Conservation (phyloP, 768 basidiomycete genomes). For the Coprinopsis sp. region DNA sequence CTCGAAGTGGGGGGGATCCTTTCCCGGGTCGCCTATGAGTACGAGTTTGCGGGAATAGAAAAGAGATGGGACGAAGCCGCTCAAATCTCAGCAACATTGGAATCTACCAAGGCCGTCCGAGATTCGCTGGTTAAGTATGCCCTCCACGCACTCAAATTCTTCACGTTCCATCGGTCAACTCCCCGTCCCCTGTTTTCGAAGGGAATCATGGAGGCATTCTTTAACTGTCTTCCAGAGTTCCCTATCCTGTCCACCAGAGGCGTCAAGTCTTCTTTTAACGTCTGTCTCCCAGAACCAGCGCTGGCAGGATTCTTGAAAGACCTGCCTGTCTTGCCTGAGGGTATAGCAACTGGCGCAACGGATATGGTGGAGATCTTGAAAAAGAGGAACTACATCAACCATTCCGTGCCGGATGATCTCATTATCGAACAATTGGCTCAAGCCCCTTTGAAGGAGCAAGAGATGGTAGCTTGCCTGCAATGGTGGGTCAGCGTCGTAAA, state of each 20-base stretch:
- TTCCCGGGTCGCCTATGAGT: slow-evolving; percentile 77
- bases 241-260: slow-evolving; percentile 76
- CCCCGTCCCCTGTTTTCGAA: slow-evolving; percentile 76
- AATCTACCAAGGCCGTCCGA: slow-evolving; percentile 34
- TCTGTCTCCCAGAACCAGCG: slow-evolving; percentile 69
- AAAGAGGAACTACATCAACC: slow-evolving; percentile 58
- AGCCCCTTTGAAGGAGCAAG: slow-evolving; percentile 63
- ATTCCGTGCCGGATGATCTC: slow-evolving; percentile 80
- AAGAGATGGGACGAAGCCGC: slow-evolving; percentile 46
- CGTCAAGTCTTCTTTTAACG: slow-evolving; percentile 56
- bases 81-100: slow-evolving; percentile 6
- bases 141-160: slow-evolving; percentile 82
- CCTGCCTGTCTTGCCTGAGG: slow-evolving; percentile 67
- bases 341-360: slow-evolving; percentile 51
- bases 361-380: slow-evolving; percentile 59
- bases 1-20: slow-evolving; percentile 82
- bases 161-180: slow-evolving; percentile 84
- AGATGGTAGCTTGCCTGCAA: slow-evolving; percentile 76
- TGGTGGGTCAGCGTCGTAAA: slow-evolving; percentile 63
- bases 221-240: slow-evolving; percentile 55
- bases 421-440: slow-evolving; percentile 66
- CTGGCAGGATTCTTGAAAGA: slow-evolving; percentile 74
- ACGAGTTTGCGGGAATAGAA: slow-evolving; percentile 63
- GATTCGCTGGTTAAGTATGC: slow-evolving; percentile 53
- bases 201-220: slow-evolving; percentile 74